Evolutionary conservation across 352 stramenopile genomes (phyloP).

Genomic region (Globisporangium camurandrum): DNA sequence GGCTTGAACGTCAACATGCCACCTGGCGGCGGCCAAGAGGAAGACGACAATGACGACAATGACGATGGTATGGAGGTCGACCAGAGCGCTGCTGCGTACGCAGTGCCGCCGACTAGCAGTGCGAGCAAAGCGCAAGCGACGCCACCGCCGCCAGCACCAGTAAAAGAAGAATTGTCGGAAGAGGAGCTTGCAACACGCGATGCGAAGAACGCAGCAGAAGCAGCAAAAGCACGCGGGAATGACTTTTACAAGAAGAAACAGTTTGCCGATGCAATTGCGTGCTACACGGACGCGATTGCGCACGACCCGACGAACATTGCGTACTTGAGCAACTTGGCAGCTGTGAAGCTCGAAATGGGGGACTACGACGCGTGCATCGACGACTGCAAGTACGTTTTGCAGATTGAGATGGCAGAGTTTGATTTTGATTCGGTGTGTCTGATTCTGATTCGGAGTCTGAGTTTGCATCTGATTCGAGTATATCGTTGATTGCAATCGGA

Average conservation of each 20-base stretch:
- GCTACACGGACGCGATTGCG: conserved; percentile 95
- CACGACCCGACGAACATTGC: conserved; percentile 96
- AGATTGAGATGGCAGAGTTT: too few relatives aligned
- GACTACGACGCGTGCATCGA: conserved; percentile 93
- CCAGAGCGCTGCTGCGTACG: conserved; percentile 12
- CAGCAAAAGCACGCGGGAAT: conserved; percentile 95
- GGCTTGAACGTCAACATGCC: conserved; percentile 74
- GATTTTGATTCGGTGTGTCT: too few relatives aligned
- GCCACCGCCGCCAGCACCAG: conserved; percentile 49
- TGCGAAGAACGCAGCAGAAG: conserved; percentile 67
- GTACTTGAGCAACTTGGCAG: conserved; percentile 96
- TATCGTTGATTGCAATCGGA: too few relatives aligned
- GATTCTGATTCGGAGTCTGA: too few relatives aligned
- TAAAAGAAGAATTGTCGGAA: conserved; percentile 82
- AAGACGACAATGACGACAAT: too few relatives aligned
- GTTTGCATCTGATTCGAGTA: too few relatives aligned
- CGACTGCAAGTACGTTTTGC: conserved; percentile 73
- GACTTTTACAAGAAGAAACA: conserved; percentile 96
- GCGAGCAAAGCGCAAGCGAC: conserved; percentile 21
- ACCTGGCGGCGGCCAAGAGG: too few relatives aligned
- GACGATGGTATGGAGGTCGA: conserved; percentile 43
- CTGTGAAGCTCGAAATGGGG: conserved; percentile 95
- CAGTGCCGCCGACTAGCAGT: conserved; percentile 10
- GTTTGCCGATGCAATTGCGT: conserved; percentile 90
- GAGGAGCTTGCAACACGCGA: conserved; percentile 69